A percentile compares a stretch with the other conserved stretches of the same genome.
Conservation (phyloP, 2,329 filamentous ascomycete genomes). For the Ceratocystis cubensis region DNA sequence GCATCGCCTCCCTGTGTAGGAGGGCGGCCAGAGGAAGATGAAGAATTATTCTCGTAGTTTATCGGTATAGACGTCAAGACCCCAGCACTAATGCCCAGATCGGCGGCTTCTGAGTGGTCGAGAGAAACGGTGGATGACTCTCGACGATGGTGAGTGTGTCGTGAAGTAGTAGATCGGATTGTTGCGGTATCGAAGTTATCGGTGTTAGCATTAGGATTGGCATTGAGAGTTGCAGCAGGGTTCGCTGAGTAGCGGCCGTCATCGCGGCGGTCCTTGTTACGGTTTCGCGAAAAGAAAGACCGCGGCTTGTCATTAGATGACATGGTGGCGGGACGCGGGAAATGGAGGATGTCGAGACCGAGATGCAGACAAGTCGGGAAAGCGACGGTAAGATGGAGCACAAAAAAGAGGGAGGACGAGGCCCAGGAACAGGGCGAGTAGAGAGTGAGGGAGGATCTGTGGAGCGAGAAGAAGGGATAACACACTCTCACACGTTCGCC, state of each 20-base stretch:
- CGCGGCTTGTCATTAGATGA: slow-evolving; percentile 56
- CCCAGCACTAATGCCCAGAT: slow-evolving; percentile 59
- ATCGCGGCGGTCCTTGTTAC: slow-evolving; percentile 54
- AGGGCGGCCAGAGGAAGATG: slow-evolving; percentile 46
- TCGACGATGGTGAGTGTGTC: slow-evolving; percentile 47
- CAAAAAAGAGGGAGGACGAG: background rate
- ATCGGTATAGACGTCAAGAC: slow-evolving; percentile 71
- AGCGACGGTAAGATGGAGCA: background rate
- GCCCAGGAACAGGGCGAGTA: background rate
- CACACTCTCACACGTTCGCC: background rate
- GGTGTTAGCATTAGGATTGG: slow-evolving; percentile 55
- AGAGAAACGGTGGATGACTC: slow-evolving; percentile 60
- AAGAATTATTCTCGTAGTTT: slow-evolving; percentile 54
- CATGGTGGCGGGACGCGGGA: slow-evolving; percentile 49
- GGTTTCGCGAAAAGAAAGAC: slow-evolving; percentile 82
- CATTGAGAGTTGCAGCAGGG: slow-evolving; percentile 44
- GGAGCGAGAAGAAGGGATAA: slow-evolving; percentile 3
- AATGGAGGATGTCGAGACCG: slow-evolving; percentile 55
- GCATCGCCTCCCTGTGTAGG: slow-evolving; percentile 55
- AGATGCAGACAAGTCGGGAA: background rate
- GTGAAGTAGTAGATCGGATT: slow-evolving; percentile 19
- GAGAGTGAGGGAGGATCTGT: background rate
- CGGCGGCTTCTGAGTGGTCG: slow-evolving; percentile 53
- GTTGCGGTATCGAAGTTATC: slow-evolving; percentile 19
- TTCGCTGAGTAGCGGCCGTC: slow-evolving; percentile 48